Conservation (phyloP, 2,329 filamentous ascomycete genomes). For the Beauveria rudraprayagi region DNA sequence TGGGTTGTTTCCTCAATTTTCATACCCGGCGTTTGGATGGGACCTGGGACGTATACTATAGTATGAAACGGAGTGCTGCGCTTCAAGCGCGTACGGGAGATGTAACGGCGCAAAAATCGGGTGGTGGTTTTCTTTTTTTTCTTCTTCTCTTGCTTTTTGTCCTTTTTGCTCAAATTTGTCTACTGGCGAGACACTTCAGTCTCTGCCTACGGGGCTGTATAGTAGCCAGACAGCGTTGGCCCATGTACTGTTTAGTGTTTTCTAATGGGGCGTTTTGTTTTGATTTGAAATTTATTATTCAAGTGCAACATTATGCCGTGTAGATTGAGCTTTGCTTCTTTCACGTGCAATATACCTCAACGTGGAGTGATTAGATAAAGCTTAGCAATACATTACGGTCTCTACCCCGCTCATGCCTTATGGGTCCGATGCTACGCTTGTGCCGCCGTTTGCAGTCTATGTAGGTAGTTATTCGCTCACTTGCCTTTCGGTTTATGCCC, state of each 20-base stretch:
- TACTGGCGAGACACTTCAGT: not conserved
- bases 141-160: not conserved
- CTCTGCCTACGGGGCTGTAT: not conserved
- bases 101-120: not conserved
- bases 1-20: not conserved
- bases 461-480: too few species aligned
- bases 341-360: not conserved
- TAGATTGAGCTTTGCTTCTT: not conserved
- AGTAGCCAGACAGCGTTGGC: conserved; percentile 2
- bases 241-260: not conserved
- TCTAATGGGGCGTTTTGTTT: not conserved
- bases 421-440: too few species aligned
- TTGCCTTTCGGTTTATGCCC: too few species aligned
- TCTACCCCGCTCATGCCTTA: too few species aligned
- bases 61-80: not conserved
- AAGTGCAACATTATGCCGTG: not conserved
- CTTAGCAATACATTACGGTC: too few species aligned
- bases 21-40: not conserved
- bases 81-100: not conserved
- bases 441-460: too few species aligned
- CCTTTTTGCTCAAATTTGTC: not conserved
- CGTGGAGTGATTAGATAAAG: not conserved
- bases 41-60: not conserved
- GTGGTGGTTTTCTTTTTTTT: not conserved
- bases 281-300: not conserved